Base-by-base conservation (phyloP, 495 filamentous ascomycete species). In the Annulohypoxylon nitens region DNA sequence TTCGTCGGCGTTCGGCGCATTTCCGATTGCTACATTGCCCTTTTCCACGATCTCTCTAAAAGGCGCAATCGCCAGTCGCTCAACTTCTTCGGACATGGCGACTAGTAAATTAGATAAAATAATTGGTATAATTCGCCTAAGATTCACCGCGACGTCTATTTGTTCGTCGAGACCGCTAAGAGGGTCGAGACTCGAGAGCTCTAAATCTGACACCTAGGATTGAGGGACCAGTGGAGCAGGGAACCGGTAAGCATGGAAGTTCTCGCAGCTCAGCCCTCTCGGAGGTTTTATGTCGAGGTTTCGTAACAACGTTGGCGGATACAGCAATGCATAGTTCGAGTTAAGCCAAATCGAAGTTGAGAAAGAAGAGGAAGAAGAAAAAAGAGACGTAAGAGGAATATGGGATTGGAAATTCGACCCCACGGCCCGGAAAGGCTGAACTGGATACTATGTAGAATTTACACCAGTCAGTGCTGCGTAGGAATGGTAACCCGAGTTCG, bases 21-120 rank as follows among this genome's bases (percentile, higher is more conserved):
- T 84, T 25, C 75, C 73, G 64, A 80, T 72, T 0, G 81, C 81
- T 59, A 55, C 64, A 34, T 73, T 79, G 30, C 77, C 82, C 73
- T 81, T 83, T 26, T 80, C 80, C 26, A 82, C 78, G 53, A 83
- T 80, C 48, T 83, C 81, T 41, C 70, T 76, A 45, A 84, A 84
- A 34, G 81, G 79, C 51, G 79, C 71, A 43, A 82, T 72, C 41
- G 80, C 80, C 3, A 84, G 78, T 48, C 76, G 73, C 26, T 80
- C 78, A 34, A 82, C 76, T 62, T 82, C 80, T 23, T 83, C 80
- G 39, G 75, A 67, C 79, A 81, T 80, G 53, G 41, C 67, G 61
- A 34, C 53, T 20, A 18, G 39, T 37, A 43, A 25, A 43, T 39
- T 53, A 23, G 53, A 16, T 70, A 60, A 30, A 43, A 61, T 26